Evolutionary conservation across 202 grass and related monocot genomes (phyloP).

Genomic region (Hordeum pubiflorum): DNA sequence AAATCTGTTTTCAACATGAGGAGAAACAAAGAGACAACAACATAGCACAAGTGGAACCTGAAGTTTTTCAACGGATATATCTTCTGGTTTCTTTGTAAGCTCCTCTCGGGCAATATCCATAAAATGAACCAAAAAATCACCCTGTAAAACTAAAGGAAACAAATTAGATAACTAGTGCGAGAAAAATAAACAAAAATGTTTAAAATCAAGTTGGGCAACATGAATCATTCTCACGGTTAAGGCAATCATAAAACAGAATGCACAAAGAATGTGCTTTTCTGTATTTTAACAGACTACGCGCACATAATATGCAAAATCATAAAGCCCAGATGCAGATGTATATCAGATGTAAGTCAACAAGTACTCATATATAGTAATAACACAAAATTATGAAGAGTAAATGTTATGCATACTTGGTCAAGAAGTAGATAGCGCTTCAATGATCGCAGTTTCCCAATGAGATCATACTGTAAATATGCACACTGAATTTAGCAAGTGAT

Average conservation of each 20-base stretch:
- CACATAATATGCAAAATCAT: background rate
- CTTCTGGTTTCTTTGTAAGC: slow-evolving; percentile 75
- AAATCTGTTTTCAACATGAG: background rate
- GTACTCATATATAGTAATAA: slow-evolving; percentile 20
- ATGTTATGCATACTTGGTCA: slow-evolving; percentile 62
- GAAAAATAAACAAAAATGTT: background rate
- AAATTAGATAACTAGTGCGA: slow-evolving; percentile 24
- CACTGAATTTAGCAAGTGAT: slow-evolving; percentile 10
- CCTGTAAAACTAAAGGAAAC: slow-evolving; percentile 49
- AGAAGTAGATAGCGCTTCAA: slow-evolving; percentile 93
- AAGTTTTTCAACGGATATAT: slow-evolving; percentile 92
- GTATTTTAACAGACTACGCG: background rate
- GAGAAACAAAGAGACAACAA: slow-evolving; percentile 22
- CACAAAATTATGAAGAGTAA: slow-evolving; percentile 4
- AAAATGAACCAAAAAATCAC: slow-evolving; percentile 99
- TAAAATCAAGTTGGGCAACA: slow-evolving; percentile 18
- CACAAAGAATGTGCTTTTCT: background rate
- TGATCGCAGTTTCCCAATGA: slow-evolving; percentile 81
- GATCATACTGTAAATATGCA: slow-evolving; percentile 60
- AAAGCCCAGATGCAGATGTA: background rate
- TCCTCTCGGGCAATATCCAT: slow-evolving; percentile 99
- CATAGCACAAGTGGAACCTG: slow-evolving; percentile 47
- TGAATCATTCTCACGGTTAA: background rate
- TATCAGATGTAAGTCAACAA: background rate
- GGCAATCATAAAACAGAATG: background rate